These are phyloP conservation scores for Calycina herbarum DNA, from an alignment of 2,329 filamentous ascomycete genomes.

Conservation along the genomic window DNA sequence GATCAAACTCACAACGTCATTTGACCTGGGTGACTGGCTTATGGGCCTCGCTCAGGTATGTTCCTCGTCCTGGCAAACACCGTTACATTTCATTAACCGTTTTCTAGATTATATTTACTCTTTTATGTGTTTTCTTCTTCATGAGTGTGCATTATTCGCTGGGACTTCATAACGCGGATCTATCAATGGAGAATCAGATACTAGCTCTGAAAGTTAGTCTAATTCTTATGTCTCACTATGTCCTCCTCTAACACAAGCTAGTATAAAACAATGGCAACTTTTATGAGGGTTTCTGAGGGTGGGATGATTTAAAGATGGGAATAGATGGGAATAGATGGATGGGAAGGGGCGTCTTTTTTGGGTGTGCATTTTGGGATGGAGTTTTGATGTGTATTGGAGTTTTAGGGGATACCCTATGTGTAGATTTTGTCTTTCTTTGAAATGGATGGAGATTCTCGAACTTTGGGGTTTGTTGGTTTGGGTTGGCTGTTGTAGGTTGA, in stretches of 20 bases:
- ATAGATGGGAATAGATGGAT: too few species aligned
- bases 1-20: slow-evolving; percentile 20
- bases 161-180: background rate
- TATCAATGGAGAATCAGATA: background rate
- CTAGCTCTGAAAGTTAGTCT: background rate
- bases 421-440: too few species aligned
- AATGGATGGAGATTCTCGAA: too few species aligned
- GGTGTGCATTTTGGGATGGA: too few species aligned
- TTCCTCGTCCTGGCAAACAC: background rate
- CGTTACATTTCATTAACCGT: background rate
- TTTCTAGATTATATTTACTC: background rate
- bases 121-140: background rate
- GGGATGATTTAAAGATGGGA: too few species aligned
- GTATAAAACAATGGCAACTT: background rate
- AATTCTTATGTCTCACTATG: background rate
- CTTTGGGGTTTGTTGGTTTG: too few species aligned
- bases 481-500: too few species aligned
- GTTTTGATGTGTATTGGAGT: too few species aligned
- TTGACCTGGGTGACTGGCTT: slow-evolving; percentile 26
- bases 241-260: background rate
- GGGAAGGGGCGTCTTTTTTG: too few species aligned
- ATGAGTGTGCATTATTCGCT: background rate
- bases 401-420: too few species aligned
- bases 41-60: slow-evolving; percentile 24
- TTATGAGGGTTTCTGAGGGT: background rate